Percentiles rank a stretch among this genome's conserved stretches.
Evolutionary conservation across 495 filamentous ascomycete species (phyloP).

Genomic region (Penicillium coprophilum): DNA sequence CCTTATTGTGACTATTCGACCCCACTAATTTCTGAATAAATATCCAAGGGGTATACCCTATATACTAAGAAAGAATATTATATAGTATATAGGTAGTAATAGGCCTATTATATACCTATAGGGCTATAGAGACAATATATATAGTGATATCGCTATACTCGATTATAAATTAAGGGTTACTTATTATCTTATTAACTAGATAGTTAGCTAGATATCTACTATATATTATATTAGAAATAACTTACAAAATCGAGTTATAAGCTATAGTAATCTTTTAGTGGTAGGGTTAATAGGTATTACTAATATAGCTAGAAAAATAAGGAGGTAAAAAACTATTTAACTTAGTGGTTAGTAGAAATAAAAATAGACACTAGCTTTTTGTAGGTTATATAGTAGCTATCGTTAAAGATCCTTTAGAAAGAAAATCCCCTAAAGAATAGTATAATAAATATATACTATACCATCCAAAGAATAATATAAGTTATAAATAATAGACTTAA

Average conservation of each 20-base stretch:
- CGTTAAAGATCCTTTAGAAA: too few species aligned
- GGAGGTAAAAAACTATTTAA: too few species aligned
- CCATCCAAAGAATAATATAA: too few species aligned
- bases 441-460: too few species aligned
- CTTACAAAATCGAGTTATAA: neutral
- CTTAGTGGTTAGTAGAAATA: too few species aligned
- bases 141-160: neutral
- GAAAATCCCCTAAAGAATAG: too few species aligned
- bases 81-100: neutral
- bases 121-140: neutral
- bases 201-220: neutral
- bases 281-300: neutral
- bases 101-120: neutral
- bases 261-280: neutral
- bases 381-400: too few species aligned
- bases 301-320: neutral
- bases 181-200: neutral
- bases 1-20: neutral
- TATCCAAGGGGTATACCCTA: neutral
- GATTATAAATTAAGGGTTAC: neutral
- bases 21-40: neutral
- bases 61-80: neutral
- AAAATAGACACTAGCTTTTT: too few species aligned
- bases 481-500: too few species aligned
- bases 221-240: neutral